Evolutionary conservation across 208 protist species (phyloP), one percentile per base, ranked within the genome.

Genomic region (Vickermania spadyakhi): DNA sequence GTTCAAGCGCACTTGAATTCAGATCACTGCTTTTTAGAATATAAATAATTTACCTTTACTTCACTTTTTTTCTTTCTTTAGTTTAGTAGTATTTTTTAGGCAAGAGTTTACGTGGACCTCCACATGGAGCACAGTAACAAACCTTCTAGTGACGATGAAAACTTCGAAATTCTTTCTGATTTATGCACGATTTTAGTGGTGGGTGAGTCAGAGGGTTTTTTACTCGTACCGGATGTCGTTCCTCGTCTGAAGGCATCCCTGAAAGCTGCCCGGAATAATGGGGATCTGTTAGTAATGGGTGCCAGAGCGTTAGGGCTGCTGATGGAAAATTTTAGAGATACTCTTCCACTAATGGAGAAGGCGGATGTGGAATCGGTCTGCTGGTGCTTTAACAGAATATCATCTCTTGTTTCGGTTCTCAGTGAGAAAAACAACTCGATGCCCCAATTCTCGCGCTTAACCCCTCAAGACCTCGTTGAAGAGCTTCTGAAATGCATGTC

Each of bases 401-500:
- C 77, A 62, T 61, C 65, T 7, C 52, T 76, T 1, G 69, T 79
- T 5, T 50, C 66, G 4, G 31, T 58, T 31, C 22, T 14, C 28
- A 5, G 13, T 45, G 18, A 7, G 30, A 61, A 31, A 7, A 50
- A 25, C n/a, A 28, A 63, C 53, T 31, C 30, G 63, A 70, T 49
- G 18, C 55, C 76, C 25, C 11, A n/a, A 0, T 84, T 81, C 52
- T 60, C 63, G 14, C 70, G 84, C 52, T 81, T 73, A 0, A 78
- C 74, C 21, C 52, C 31, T 3, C 67, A 59, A 59, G 86, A 93
- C 56, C 63, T 93, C 28, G 78, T 74, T 42, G 83, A 93, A 59
- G 86, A 93, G 53, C 51, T 90, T 26, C 69, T 93, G 23, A 74
- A 79, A 54, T 93, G 86, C 60, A 73, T 90, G 67, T 73, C 73